Conservation (phyloP, 2,329 filamentous ascomycete genomes). For the Fusarium gaditjirri region DNA sequence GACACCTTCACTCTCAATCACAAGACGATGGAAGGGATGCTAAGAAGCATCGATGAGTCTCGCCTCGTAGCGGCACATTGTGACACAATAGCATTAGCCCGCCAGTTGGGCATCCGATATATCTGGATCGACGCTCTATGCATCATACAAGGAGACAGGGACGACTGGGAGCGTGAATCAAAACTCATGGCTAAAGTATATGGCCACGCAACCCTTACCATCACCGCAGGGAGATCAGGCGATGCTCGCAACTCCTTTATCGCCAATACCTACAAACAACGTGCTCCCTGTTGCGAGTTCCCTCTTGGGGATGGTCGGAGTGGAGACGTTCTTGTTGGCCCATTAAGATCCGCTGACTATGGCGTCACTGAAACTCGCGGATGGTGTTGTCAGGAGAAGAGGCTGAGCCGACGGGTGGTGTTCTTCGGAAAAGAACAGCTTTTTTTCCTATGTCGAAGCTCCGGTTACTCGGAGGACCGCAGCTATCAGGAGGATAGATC, state of each 20-base stretch:
- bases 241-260: slow-evolving; percentile 20
- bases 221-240: slow-evolving; percentile 10
- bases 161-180: slow-evolving; percentile 1
- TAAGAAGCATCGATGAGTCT: neutral
- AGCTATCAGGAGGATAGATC: neutral
- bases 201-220: neutral
- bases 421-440: slow-evolving; percentile 17
- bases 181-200: neutral
- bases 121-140: slow-evolving; percentile 10
- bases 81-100: neutral
- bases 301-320: neutral
- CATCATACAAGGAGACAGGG: neutral
- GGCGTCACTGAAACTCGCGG: slow-evolving; percentile 9
- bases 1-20: slow-evolving; percentile 9
- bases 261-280: neutral
- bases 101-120: neutral
- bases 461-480: neutral
- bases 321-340: neutral
- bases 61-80: slow-evolving; percentile 1
- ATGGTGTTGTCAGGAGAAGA: slow-evolving; percentile 24
- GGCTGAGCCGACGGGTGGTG: neutral
- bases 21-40: neutral
- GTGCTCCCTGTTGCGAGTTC: neutral
- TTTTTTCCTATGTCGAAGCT: neutral
- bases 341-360: neutral